Evolutionary conservation across 495 filamentous ascomycete species (phyloP).

Genomic region (Trichodelitschia bisporula): DNA sequence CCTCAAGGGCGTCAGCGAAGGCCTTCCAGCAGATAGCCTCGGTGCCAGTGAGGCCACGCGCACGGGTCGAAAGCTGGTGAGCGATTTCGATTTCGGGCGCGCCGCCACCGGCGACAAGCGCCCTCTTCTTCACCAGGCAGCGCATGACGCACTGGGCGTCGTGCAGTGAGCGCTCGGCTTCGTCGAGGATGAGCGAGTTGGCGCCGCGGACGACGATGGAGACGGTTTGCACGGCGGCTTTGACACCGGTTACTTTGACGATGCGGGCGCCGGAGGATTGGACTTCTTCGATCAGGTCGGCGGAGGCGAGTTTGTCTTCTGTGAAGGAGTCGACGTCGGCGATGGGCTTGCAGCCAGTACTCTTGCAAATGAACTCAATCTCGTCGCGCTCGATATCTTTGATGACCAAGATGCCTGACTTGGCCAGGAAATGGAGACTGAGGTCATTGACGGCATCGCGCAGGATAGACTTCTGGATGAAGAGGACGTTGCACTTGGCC

Average conservation of each 20-base stretch:
- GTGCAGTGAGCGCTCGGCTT: slow-evolving; percentile 87
- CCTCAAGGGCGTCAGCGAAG: slow-evolving; percentile 93
- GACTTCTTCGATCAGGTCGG: slow-evolving; percentile 82
- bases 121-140: slow-evolving; percentile 92
- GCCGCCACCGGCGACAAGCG: slow-evolving; percentile 85
- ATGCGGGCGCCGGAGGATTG: slow-evolving; percentile 69
- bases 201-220: slow-evolving; percentile 86
- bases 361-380: slow-evolving; percentile 97
- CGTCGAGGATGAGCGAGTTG: slow-evolving; percentile 83
- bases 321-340: slow-evolving; percentile 97
- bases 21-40: slow-evolving; percentile 97
- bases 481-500: slow-evolving; percentile 93
- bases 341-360: slow-evolving; percentile 93
- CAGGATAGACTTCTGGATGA: slow-evolving; percentile 96
- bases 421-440: slow-evolving; percentile 88
- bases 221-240: slow-evolving; percentile 58
- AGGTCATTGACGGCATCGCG: slow-evolving; percentile 95
- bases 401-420: slow-evolving; percentile 81
- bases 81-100: slow-evolving; percentile 92
- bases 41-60: slow-evolving; percentile 65
- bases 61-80: slow-evolving; percentile 49
- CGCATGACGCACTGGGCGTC: slow-evolving; percentile 95
- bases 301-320: slow-evolving; percentile 93
- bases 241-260: slow-evolving; percentile 85
- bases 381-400: slow-evolving; percentile 98